Conservation (phyloP, 2,329 filamentous ascomycete genomes). For the Pseudogymnoascus pannorum region DNA sequence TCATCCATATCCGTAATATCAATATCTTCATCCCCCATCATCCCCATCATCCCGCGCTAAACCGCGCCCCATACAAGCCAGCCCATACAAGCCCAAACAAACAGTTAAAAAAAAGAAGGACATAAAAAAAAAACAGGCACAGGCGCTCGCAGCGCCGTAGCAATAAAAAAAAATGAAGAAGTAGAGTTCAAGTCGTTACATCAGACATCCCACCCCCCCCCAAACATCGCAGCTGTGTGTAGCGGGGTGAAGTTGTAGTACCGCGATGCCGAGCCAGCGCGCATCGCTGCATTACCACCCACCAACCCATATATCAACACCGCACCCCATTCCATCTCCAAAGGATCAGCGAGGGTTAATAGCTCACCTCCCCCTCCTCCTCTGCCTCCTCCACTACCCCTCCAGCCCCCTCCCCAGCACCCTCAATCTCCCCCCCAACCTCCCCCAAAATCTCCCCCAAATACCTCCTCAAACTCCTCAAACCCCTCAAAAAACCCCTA, state of each 20-base stretch:
- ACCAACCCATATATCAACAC: too few relatives aligned
- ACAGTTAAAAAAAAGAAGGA: neutral
- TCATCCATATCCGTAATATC: too few relatives aligned
- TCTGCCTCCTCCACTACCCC: neutral
- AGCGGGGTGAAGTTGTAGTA: too few relatives aligned
- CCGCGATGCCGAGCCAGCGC: neutral
- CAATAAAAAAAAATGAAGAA: neutral
- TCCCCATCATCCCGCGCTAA: too few relatives aligned
- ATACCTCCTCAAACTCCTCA: constrained; percentile 72
- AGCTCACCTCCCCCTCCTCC: constrained; percentile 6
- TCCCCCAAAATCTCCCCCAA: constrained; percentile 84
- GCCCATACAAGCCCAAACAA: neutral
- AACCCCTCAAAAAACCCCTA: constrained; percentile 77
- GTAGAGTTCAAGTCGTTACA: neutral
- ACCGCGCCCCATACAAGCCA: too few relatives aligned
- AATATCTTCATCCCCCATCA: too few relatives aligned
- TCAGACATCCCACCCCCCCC: too few relatives aligned
- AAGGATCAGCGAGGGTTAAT: neutral
- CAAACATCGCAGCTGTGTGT: too few relatives aligned
- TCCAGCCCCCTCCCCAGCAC: constrained; percentile 18
- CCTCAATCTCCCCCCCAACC: constrained; percentile 45
- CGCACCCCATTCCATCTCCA: too few relatives aligned
- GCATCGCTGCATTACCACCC: too few relatives aligned
- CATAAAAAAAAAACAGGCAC: neutral
- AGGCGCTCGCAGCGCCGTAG: too few relatives aligned